Evolutionary conservation across 768 basidiomycete species (phyloP).

Genomic region (Brasilioporus rufonigricans): DNA sequence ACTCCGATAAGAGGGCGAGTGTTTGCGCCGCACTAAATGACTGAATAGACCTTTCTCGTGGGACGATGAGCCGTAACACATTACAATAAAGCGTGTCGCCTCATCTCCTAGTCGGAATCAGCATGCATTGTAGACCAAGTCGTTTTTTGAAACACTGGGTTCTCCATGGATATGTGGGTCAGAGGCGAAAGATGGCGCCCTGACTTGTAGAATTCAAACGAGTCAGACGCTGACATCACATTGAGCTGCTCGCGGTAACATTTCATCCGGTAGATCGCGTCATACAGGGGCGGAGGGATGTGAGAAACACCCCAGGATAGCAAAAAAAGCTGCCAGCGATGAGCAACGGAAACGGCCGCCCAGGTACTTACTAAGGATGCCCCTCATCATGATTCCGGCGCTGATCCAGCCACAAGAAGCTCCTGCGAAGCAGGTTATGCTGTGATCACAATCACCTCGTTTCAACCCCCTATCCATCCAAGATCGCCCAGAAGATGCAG

Average conservation of each 20-base stretch:
- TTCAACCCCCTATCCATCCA: not conserved
- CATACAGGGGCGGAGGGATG: not conserved
- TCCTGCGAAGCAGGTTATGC: not conserved
- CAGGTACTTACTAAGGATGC: not conserved
- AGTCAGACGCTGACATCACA: not conserved
- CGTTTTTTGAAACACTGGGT: not conserved
- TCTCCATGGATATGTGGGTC: not conserved
- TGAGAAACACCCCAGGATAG: not conserved
- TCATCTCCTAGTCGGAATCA: not conserved
- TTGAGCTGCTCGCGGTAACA: not conserved
- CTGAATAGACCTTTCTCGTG: not conserved
- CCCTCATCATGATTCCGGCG: not conserved
- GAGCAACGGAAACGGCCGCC: not conserved
- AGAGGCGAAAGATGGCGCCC: not conserved
- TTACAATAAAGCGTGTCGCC: not conserved
- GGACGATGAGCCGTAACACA: not conserved
- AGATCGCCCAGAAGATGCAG: not conserved
- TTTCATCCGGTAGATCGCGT: not conserved
- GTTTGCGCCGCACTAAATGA: not conserved
- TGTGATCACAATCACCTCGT: not conserved
- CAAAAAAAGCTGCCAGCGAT: not conserved
- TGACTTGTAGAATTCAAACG: not conserved
- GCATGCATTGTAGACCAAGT: not conserved
- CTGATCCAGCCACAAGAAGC: not conserved
- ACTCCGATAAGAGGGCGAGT: not conserved